Conservation (phyloP, 2,329 filamentous ascomycete genomes). For the Knoxdaviesia capensis region DNA sequence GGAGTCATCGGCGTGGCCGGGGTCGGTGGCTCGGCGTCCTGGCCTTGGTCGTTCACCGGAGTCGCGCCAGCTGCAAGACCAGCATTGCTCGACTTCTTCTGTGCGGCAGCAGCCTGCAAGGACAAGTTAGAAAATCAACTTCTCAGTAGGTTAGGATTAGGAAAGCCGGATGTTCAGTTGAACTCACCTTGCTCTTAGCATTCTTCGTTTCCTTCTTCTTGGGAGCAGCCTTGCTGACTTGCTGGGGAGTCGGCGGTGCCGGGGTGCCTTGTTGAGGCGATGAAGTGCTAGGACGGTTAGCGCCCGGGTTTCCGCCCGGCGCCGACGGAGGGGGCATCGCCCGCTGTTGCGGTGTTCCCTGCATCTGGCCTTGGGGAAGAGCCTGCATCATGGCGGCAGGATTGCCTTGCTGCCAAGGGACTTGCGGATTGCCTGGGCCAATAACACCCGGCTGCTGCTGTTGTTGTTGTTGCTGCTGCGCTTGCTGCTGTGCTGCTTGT, state of each 20-base stretch:
- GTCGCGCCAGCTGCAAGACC: constrained; percentile 26
- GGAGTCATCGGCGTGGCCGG: constrained; percentile 46
- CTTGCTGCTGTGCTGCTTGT: constrained; percentile 9
- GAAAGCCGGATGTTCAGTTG: background rate
- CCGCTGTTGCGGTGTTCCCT: constrained; percentile 54
- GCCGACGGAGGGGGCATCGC: constrained; percentile 48
- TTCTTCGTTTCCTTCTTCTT: constrained; percentile 58
- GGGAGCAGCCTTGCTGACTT: constrained; percentile 50
- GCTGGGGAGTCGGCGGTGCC: constrained; percentile 52
- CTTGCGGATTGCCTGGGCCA: constrained; percentile 17
- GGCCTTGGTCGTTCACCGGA: constrained; percentile 32
- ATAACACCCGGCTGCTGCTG: constrained; percentile 12
- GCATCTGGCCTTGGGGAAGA: constrained; percentile 29
- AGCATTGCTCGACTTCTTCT: constrained; percentile 39
- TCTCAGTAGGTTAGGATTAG: background rate
- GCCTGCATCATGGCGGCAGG: constrained; percentile 13
- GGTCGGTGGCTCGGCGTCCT: constrained; percentile 36
- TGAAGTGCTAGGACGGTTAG: constrained; percentile 30
- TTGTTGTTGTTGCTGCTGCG: constrained; percentile 15
- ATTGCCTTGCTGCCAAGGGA: constrained; percentile 27
- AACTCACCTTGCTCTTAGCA: constrained; percentile 46
- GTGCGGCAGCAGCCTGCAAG: constrained; percentile 24
- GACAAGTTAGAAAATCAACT: constrained; percentile 4
- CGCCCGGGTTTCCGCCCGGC: constrained; percentile 25
- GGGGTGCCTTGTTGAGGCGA: constrained; percentile 46